phyloP scores from a whole-genome alignment of 2,329 filamentous ascomycete species.

The Fusarium heterosporum region DNA sequence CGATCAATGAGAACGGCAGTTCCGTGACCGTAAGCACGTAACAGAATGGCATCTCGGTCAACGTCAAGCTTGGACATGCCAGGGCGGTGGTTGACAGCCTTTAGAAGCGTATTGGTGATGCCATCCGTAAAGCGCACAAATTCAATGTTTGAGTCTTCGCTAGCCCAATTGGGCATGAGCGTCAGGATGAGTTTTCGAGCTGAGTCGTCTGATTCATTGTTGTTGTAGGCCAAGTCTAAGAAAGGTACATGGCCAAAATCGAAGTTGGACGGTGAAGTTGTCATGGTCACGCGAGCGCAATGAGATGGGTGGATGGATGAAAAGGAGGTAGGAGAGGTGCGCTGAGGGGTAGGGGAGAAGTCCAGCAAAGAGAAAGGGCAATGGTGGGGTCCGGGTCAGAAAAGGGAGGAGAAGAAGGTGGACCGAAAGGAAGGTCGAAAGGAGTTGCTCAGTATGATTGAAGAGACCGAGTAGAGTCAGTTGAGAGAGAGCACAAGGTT shows the following conservation, averaged over 20 bases:
- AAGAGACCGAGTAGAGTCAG: constrained; percentile 9
- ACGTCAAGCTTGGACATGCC: constrained; percentile 78
- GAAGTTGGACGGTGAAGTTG: constrained; percentile 50
- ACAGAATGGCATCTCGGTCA: constrained; percentile 85
- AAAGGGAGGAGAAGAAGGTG: constrained; percentile 12
- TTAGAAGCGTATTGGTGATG: constrained; percentile 94
- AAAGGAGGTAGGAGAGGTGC: constrained; percentile 18
- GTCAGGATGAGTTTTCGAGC: constrained; percentile 83
- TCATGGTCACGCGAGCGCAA: constrained; percentile 47
- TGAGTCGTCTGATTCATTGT: constrained; percentile 79
- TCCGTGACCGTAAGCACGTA: constrained; percentile 93
- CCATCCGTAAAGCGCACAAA: constrained; percentile 95
- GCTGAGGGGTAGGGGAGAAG: constrained; percentile 17
- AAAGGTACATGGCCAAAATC: constrained; percentile 63
- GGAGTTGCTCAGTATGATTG: constrained; percentile 5
- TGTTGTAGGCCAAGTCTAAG: constrained; percentile 84
- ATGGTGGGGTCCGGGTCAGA: constrained; percentile 21
- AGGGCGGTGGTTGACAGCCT: constrained; percentile 75
- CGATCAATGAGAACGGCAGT: constrained; percentile 97
- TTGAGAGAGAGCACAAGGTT: constrained; percentile 2
- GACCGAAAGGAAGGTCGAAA: not conserved
- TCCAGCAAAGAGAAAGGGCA: constrained; percentile 8
- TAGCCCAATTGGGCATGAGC: constrained; percentile 85
- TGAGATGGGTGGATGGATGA: constrained; percentile 19
- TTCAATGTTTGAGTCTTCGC: constrained; percentile 78